Evolutionary conservation across 2,329 filamentous ascomycete species (phyloP).

Genomic region (Nothomitra cinnamomea): DNA sequence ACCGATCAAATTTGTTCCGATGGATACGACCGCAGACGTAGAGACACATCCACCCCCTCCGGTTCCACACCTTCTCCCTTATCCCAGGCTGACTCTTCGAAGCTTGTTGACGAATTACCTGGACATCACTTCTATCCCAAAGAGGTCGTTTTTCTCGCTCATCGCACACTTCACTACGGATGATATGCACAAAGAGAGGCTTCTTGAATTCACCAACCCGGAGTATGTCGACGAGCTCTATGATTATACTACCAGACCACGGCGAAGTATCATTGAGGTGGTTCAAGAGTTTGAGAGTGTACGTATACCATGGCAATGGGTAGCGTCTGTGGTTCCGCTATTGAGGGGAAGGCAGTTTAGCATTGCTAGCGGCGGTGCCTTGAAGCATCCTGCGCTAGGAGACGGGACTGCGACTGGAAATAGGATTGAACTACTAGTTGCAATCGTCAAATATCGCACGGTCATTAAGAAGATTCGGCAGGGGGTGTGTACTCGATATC

Average conservation of each 20-base stretch:
- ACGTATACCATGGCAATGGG: constrained; percentile 58
- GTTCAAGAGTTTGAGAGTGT: constrained; percentile 79
- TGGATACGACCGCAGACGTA: constrained; percentile 11
- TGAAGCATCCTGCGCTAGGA: constrained; percentile 14
- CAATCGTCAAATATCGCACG: constrained; percentile 82
- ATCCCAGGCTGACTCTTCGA: constrained; percentile 43
- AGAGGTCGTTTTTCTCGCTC: constrained; percentile 66
- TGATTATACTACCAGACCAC: constrained; percentile 84
- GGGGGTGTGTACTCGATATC: constrained; percentile 80
- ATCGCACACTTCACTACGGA: constrained; percentile 62
- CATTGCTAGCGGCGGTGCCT: constrained; percentile 56
- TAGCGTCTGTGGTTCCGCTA: constrained; percentile 57
- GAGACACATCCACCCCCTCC: constrained; percentile 13
- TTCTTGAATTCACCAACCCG: constrained; percentile 67
- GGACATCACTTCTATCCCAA: constrained; percentile 79
- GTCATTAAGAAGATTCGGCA: constrained; percentile 69
- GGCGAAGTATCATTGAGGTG: constrained; percentile 81
- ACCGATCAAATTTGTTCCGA: constrained; percentile 37
- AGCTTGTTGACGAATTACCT: constrained; percentile 65
- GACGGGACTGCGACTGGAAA: constrained; percentile 17
- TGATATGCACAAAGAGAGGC: constrained; percentile 56
- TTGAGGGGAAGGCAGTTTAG: constrained; percentile 89
- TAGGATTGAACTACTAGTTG: constrained; percentile 56
- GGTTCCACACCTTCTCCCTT: constrained; percentile 20
- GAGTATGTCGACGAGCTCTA: constrained; percentile 79